phyloP scores from a whole-genome alignment of 768 basidiomycete genomes.

The Rhodosporidiobolus odoratus region DNA sequence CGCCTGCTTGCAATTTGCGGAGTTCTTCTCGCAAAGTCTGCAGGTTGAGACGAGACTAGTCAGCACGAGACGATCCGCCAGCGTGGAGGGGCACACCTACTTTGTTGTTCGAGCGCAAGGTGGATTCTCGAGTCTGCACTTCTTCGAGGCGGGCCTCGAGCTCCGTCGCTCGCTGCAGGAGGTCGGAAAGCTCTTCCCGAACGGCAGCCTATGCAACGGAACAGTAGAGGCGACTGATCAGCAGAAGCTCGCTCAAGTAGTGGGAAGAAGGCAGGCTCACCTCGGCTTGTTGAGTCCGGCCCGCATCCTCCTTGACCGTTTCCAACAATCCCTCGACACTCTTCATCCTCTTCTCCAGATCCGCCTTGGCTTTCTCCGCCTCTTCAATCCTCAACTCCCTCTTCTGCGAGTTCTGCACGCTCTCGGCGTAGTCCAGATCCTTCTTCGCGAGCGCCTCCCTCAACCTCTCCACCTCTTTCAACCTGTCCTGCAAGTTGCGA shows the following conservation, averaged over 20 bases:
- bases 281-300: constrained; percentile 58
- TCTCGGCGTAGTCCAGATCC: constrained; percentile 47
- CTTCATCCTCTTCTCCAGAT: constrained; percentile 40
- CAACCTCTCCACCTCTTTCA: constrained; percentile 43
- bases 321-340: constrained; percentile 51
- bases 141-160: constrained; percentile 72
- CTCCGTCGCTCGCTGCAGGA: constrained; percentile 52
- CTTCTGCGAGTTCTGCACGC: constrained; percentile 69
- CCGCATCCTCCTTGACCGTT: constrained; percentile 50
- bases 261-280: constrained; percentile 48
- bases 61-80: neutral
- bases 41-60: neutral
- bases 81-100: constrained; percentile 48
- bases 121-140: constrained; percentile 57
- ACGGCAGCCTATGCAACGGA: constrained; percentile 48
- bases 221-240: neutral
- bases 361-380: constrained; percentile 53
- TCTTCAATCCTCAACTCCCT: constrained; percentile 60
- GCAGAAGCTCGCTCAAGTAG: neutral
- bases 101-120: constrained; percentile 71
- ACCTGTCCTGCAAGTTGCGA: constrained; percentile 56
- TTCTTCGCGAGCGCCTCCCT: constrained; percentile 35
- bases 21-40: constrained; percentile 88
- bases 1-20: constrained; percentile 89
- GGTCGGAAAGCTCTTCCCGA: constrained; percentile 54